Base-by-base conservation (phyloP, 2,329 filamentous ascomycete species). In the Penicillium sp. region DNA sequence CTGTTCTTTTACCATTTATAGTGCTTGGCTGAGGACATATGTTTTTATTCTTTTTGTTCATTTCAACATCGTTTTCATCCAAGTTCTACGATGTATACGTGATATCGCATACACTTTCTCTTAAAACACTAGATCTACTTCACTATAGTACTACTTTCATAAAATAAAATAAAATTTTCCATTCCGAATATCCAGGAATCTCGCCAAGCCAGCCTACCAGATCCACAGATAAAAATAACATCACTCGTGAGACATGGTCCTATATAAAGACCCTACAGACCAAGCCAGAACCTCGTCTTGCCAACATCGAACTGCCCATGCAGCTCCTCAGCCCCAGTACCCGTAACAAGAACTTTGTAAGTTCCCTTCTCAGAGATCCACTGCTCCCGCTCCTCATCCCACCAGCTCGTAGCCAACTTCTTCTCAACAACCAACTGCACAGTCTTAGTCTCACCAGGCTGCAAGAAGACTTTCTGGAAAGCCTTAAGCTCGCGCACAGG, bases 401-500 rank as follows among this genome's bases (percentile, higher is more conserved):
- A 91, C 74, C 86, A 91, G 51, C 84, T 83, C 0, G 84, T 82
- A 0, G 84, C 85, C 52, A 88, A 85, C 73, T 88, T 89, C 65
- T 82, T 82, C 57, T 82, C 69, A n/a, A 75, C 67, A 4, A 76
- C 73, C 8, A 91, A 77, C n/a, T 78, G 75, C 2, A 85, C 83
- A 7, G 63, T 75, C 73, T 83, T 80, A 42, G 75, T 79, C 73
- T 87, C 80, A 0, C 86, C 87, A 0, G 84, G 77, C 50, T 80
- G 76, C 1, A 91, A 69, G 54, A 79, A 78, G 0, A 88, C 80
- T 74, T 91, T 91, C 46, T 76, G 69, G 61, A 88, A 88, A 1
- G 83, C 85, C 71, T 86, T 86, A 43, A 88, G 76, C 68, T 88
- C 85, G 65, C 88, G 87, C 17, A 79, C 66, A 0, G 86, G 78